phyloP scores from a whole-genome alignment of 495 filamentous ascomycete genomes.

The Halenospora varia region DNA sequence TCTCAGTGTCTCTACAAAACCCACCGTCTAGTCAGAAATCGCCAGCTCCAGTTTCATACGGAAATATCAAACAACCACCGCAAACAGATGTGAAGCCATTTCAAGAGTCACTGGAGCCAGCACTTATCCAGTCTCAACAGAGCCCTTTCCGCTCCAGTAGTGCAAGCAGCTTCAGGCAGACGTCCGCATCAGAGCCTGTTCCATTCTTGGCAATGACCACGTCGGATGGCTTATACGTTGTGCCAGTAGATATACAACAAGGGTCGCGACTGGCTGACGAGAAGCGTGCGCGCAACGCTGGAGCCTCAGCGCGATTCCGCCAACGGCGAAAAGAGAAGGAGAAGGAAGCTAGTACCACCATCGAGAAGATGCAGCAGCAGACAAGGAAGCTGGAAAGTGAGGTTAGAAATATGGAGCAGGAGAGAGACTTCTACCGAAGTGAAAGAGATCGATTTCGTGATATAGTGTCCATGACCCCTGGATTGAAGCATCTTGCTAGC shows the following conservation, averaged over 20 bases:
- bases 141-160: slow-evolving; percentile 18
- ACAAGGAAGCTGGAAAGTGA: slow-evolving; percentile 53
- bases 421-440: slow-evolving; percentile 50
- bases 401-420: slow-evolving; percentile 46
- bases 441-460: slow-evolving; percentile 67
- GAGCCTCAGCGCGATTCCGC: slow-evolving; percentile 85
- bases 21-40: slow-evolving; percentile 42
- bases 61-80: slow-evolving; percentile 20
- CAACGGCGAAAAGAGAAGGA: slow-evolving; percentile 88
- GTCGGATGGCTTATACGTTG: slow-evolving; percentile 18
- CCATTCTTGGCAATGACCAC: slow-evolving; percentile 25
- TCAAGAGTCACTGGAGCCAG: no score
- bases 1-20: slow-evolving; percentile 46
- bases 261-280: slow-evolving; percentile 53
- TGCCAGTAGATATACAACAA: slow-evolving; percentile 28
- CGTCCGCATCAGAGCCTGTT: slow-evolving; percentile 23
- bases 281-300: slow-evolving; percentile 90
- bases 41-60: slow-evolving; percentile 26
- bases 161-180: slow-evolving; percentile 23
- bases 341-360: slow-evolving; percentile 62
- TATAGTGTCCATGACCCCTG: slow-evolving; percentile 49
- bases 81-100: slow-evolving; percentile 1
- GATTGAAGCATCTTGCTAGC: slow-evolving; percentile 43
- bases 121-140: no score
- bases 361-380: slow-evolving; percentile 60